Evolutionary conservation across 2,329 filamentous ascomycete genomes (phyloP), one percentile per base, ranked within the genome.

Genomic region (Metarhizium sp.): DNA sequence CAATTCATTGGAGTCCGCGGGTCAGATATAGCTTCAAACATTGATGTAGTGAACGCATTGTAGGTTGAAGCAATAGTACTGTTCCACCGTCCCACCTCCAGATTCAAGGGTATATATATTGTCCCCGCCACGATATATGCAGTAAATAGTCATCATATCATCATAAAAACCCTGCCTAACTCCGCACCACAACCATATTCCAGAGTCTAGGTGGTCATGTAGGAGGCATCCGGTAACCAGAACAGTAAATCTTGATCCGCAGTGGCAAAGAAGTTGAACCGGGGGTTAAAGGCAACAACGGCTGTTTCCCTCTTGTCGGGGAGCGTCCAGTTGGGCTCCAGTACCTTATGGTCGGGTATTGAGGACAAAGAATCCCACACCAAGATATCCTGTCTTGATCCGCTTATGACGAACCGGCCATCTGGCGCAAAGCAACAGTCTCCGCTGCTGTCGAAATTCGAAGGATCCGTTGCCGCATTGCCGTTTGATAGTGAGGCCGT

Each of bases 351-450:
- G 40, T 81, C 76, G 7, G 75, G 69, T 1, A 78, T 68, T 2
- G 78, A 73, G 29, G 77, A 77, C 61, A 88, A 74, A 18, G 86
- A 84, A 70, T 99, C 92, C 92, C 94, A 99, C 0, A 96, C 85
- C 4, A 92, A 74, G 7, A 96, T 75, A 53, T 92, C 90, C 57
- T 82, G 78, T 56, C 86, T 76, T 0, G 73, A 82, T n/a, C 92
- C 92, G 56, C 92, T 89, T 42, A 99, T 72, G 2, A 97, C 85
- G 67, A 87, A 99, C 53, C 90, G 82, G 2, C 92, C 94, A 66
- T 99, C 94, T 0, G 91, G 90, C 0, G 87, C 85, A 68, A 97
- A 94, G 68, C 90, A 94, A 55, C 88, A 88, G 64, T 97, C 92
- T 13, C 92, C 85, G 62, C 81, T 84, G 61, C 79, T 79, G 60